Evolutionary conservation across 352 stramenopile genomes (phyloP).

Genomic region (Thraustochytrium striatum): DNA sequence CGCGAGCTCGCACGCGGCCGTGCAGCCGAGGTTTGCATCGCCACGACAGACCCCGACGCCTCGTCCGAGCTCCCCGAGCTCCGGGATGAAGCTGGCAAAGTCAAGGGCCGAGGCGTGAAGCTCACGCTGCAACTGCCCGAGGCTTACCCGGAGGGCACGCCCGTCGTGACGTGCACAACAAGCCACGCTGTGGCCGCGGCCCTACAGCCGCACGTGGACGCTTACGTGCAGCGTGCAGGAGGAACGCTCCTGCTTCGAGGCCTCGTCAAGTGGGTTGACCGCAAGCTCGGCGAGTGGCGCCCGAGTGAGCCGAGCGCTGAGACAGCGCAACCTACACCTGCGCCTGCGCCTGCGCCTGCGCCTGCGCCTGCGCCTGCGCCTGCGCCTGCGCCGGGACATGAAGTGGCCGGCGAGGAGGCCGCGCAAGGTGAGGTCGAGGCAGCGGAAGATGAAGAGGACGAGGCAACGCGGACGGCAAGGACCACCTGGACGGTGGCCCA

Average conservation of each 20-base stretch:
- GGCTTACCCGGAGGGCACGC: not conserved
- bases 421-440: not conserved
- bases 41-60: constrained; percentile 35
- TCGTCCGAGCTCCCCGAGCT: constrained; percentile 6
- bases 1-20: constrained; percentile 20
- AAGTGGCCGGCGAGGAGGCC: not conserved
- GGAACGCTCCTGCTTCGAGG: not conserved
- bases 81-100: not conserved
- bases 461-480: not conserved
- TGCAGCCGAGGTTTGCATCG: not conserved
- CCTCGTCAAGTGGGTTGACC: constrained; percentile 26
- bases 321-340: too few species aligned
- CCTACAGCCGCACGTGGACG: not conserved
- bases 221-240: not conserved
- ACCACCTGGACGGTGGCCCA: constrained; percentile 67
- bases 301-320: too few species aligned
- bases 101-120: not conserved
- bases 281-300: constrained; percentile 30
- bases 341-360: too few species aligned
- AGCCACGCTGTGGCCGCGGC: not conserved
- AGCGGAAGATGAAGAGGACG: not conserved
- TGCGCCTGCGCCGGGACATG: not conserved
- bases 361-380: too few species aligned
- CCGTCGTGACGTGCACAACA: not conserved
- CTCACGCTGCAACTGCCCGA: not conserved